These are phyloP conservation scores for Lachancea thermotolerans DNA, from an alignment of 805 yeast species.

Conservation along the genomic window DNA sequence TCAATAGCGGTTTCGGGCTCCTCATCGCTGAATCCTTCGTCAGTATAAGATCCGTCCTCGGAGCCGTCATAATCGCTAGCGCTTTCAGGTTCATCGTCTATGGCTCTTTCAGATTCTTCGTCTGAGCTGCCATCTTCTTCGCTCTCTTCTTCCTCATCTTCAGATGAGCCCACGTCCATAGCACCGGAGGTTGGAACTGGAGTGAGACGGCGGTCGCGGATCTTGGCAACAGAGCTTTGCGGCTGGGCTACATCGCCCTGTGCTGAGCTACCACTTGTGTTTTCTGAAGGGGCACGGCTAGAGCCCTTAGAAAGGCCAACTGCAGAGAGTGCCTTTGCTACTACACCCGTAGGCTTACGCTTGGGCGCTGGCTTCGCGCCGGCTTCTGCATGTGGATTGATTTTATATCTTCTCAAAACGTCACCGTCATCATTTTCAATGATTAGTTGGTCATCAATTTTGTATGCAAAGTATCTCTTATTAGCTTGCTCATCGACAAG, in stretches of 20 bases:
- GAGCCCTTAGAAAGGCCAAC: slow-evolving; percentile 43
- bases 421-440: slow-evolving; percentile 93
- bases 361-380: background rate
- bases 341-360: slow-evolving; percentile 31
- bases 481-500: slow-evolving; percentile 14
- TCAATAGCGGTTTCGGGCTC: slow-evolving; percentile 59
- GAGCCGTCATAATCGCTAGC: slow-evolving; percentile 14
- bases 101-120: slow-evolving; percentile 5
- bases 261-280: background rate
- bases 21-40: slow-evolving; percentile 24
- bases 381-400: slow-evolving; percentile 45
- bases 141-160: slow-evolving; percentile 6
- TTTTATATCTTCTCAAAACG: slow-evolving; percentile 71
- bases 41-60: slow-evolving; percentile 16
- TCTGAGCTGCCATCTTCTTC: slow-evolving; percentile 8
- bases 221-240: slow-evolving; percentile 1
- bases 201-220: slow-evolving; percentile 5
- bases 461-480: slow-evolving; percentile 56
- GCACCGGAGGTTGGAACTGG: slow-evolving; percentile 10
- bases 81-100: slow-evolving; percentile 23
- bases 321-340: slow-evolving; percentile 44
- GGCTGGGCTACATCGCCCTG: background rate
- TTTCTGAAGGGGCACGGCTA: background rate
- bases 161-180: background rate
- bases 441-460: slow-evolving; percentile 66